Evolutionary conservation across 345 rosid species (phyloP), one percentile per base, ranked within the genome.

Genomic region (Salix koriyanagi): DNA sequence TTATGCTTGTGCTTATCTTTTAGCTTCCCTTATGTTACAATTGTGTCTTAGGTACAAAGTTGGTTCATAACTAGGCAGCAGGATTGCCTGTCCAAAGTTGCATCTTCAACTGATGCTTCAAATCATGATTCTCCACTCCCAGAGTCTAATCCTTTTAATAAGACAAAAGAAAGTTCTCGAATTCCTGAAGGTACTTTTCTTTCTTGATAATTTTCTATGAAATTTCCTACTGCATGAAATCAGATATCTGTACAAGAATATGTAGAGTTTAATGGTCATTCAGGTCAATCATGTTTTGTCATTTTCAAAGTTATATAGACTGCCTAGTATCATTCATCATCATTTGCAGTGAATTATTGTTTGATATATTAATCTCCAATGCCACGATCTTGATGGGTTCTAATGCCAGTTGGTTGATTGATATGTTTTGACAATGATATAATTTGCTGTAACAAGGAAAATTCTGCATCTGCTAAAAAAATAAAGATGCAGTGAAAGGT

Each of bases 21-120:
- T 61, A 70, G 69, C 69, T 67, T 23, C 64, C 50, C 72, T 30
- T 26, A 32, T 34, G 26, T 52, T 37, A 36, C 74, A 65, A 64
- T 50, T 79, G 7, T 75, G 54, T 73, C 39, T 71, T 75, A 90
- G 91, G 81, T 88, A 61, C 86, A 84, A 80, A 77, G 69, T 71
- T 90, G 91, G 91, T 88, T 90, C 41, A 30, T 48, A 54, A 76
- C 70, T 64, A 80, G 84, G 67, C 81, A 71, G 62, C 82, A 64
- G 72, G 85, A 79, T 42, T 41, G 26, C 71, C 67, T 73, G 78
- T 62, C 77, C n/a, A 81, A 81, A 77, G 75, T 76, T 64, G 75
- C 76, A 75, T 84, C 87, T 70, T 81, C 84, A 65, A 74, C 81
- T 50, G 72, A 70, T 70, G 74, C 71, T 48, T 76, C 86, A 42